These are phyloP conservation scores for Tetrastigma voinierianum DNA, from an alignment of 164 flowering plant genomes.

Conservation along the genomic window DNA sequence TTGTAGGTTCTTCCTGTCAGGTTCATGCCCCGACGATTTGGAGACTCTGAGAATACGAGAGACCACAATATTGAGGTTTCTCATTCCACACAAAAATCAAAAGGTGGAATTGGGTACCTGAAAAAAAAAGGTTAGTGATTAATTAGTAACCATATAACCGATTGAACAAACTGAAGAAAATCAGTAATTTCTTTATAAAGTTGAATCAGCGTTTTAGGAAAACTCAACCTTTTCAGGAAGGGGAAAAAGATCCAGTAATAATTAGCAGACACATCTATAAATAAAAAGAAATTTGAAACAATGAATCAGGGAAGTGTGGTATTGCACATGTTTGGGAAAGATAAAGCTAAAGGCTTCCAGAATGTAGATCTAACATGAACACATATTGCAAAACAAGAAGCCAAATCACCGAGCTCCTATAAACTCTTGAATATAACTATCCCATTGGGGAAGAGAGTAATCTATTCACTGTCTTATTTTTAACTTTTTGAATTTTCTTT, in stretches of 20 bases:
- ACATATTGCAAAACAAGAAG: constrained; percentile 68
- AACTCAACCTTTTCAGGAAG: background rate
- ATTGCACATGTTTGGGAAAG: constrained; percentile 97
- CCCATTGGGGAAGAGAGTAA: background rate
- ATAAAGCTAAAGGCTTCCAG: constrained; percentile 98
- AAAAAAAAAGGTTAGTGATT: constrained; percentile 5
- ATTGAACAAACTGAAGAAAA: background rate
- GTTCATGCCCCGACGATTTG: no score
- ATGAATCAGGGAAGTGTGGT: constrained; percentile 13
- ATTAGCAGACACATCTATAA: no score
- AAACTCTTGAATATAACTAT: no score
- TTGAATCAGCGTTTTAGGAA: background rate
- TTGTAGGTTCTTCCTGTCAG: no score
- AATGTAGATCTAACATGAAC: constrained; percentile 96
- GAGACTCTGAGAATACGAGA: no score
- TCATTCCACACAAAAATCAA: constrained; percentile 87
- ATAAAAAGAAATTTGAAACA: no score
- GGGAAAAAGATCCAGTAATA: background rate
- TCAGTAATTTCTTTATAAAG: background rate
- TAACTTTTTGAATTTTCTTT: no score
- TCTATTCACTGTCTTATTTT: background rate
- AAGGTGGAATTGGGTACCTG: constrained; percentile 88
- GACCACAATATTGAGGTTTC: constrained; percentile 94
- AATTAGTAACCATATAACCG: background rate
- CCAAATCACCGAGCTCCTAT: constrained; percentile 92